Evolutionary conservation across 1,284 basidiomycete species (phyloP), one percentile per base, ranked within the genome.

Genomic region (Tilletia horrida): DNA sequence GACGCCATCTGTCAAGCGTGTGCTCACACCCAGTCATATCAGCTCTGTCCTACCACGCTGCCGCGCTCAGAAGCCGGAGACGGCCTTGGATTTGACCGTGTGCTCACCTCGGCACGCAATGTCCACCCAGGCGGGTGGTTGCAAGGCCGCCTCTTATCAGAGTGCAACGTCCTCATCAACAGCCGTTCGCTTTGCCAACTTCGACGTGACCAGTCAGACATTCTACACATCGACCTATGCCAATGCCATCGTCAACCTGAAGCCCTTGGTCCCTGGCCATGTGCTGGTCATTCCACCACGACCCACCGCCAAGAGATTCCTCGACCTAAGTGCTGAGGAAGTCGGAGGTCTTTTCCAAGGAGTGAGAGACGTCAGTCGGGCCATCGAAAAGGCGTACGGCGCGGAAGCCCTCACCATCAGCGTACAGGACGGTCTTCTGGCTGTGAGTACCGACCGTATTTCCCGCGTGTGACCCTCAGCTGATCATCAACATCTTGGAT

Each of bases 251-350:
- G 80, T 81, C 47, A 81, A 81, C 67, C 71, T 81, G 23, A 80
- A 80, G 66, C 80, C 80, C 23, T 75, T 81, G 31, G 79, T 78
- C 0, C 78, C 78, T 0, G 77, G 79, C 1, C 80, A 79, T 64
- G 75, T 80, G 1, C 64, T 81, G 31, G 76, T 81, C 31, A 76
- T 81, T 29, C 78, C 80, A 2, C 55, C 13, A 2, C 69, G 71
- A 14, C 67, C 40, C 8, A 69, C 68, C 18, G 77, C 75, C 44
- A 65, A 72, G 57, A 67, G 78, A 11, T 69, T 81, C 2, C 66
- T 66, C 0, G 73, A 81, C 47, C 63, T 77, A 1, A 72, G 74
- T 11, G 47, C 63, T 16, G 59, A 69, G 1, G 68, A 73, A 63
- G 63, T 79, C 1, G 67, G 65, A 6, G 66, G 67, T 2, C 64